Evolutionary conservation across 345 rosid species (phyloP).

Genomic region (Camelina hispida): DNA sequence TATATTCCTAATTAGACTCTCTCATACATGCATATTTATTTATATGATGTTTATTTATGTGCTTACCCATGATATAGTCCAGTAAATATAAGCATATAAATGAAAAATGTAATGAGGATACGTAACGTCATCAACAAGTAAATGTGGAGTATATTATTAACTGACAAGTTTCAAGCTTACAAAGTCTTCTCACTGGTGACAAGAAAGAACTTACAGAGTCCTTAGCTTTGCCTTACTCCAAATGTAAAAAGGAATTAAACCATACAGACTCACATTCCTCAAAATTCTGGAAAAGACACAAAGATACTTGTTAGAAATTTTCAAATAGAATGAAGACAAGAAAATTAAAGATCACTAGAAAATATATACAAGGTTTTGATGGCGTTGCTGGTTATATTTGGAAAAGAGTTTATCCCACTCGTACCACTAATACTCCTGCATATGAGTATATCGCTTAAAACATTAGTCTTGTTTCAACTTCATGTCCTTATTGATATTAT

Average conservation of each 20-base stretch:
- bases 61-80: background rate
- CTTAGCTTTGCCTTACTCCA: background rate
- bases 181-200: background rate
- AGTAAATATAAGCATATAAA: background rate
- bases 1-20: too few species aligned
- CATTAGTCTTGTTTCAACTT: background rate
- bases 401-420: conserved; percentile 46
- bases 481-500: background rate
- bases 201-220: conserved; percentile 22
- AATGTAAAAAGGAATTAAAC: conserved; percentile 23
- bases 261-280: conserved; percentile 34
- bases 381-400: conserved; percentile 44
- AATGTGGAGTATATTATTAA: background rate
- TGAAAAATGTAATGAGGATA: background rate
- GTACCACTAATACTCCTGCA: conserved; percentile 57
- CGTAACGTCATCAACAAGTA: background rate
- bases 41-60: background rate
- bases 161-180: background rate
- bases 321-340: background rate
- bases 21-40: background rate
- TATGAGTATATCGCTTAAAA: background rate
- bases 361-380: conserved; percentile 7
- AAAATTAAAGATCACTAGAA: background rate
- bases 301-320: background rate
- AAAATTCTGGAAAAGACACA: conserved; percentile 12